These are phyloP conservation scores for Solanum appendiculatum DNA, from an alignment of 257 asterid species.

Conservation along the genomic window DNA sequence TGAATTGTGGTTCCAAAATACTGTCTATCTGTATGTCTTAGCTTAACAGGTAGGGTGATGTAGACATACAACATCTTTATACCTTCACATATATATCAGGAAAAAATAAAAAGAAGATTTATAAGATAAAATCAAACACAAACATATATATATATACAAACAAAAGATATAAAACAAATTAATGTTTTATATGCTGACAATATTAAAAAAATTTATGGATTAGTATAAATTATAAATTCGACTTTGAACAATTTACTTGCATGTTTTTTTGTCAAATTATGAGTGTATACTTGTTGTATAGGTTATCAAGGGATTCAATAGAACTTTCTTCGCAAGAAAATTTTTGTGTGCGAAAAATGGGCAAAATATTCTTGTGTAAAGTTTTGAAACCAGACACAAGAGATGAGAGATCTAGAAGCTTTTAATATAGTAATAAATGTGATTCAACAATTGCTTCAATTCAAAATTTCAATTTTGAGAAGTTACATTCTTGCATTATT, in stretches of 20 bases:
- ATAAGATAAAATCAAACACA: background rate
- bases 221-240: background rate
- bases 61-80: background rate
- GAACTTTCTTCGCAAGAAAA: background rate
- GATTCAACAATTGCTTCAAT: background rate
- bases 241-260: background rate
- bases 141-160: background rate
- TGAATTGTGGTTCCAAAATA: slow-evolving; percentile 9
- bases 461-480: background rate
- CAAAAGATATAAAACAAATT: background rate
- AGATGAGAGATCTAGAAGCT: background rate
- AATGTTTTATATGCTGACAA: background rate
- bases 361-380: background rate
- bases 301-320: background rate
- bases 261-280: background rate
- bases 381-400: background rate
- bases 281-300: background rate
- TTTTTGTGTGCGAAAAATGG: background rate
- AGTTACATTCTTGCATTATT: background rate
- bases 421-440: background rate
- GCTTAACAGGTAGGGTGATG: background rate
- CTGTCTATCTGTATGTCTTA: background rate
- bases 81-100: background rate
- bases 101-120: background rate
- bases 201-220: background rate